Percentiles rank a stretch among this genome's conserved stretches.
Conservation (phyloP, 2,329 filamentous ascomycete species). For the Arthrobotrys conoides region DNA sequence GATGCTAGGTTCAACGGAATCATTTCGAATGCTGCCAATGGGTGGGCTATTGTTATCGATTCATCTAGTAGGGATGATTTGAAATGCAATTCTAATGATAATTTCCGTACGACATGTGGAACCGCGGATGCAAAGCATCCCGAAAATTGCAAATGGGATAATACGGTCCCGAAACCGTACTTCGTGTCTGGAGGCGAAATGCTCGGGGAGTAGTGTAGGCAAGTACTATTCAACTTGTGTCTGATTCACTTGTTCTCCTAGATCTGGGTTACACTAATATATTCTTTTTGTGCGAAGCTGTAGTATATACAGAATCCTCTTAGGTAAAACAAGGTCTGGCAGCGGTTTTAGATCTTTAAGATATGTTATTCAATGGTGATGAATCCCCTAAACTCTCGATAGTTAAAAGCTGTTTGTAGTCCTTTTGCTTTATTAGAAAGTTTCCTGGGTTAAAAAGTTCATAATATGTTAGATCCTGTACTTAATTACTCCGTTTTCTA, state of each 20-base stretch:
- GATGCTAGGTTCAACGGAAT: conserved; percentile 32
- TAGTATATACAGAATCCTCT: too few relatives aligned
- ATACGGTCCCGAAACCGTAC: not conserved
- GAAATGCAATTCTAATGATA: not conserved
- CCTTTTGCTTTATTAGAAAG: too few relatives aligned
- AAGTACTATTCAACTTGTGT: not conserved
- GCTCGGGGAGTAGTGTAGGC: not conserved
- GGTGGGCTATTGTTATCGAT: conserved; percentile 46
- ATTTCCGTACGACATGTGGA: not conserved
- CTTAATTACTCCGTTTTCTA: not conserved
- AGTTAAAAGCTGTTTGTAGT: too few relatives aligned
- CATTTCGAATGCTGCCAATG: conserved; percentile 5
- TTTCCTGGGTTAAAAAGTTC: too few relatives aligned
- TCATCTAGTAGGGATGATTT: not conserved
- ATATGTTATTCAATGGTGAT: too few relatives aligned
- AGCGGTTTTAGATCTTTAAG: too few relatives aligned
- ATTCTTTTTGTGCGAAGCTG: too few relatives aligned
- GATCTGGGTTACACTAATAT: not conserved
- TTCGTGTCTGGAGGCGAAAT: not conserved
- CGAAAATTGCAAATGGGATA: conserved; percentile 22
- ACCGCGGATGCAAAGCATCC: not conserved
- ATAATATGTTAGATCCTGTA: too few relatives aligned
- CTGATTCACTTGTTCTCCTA: not conserved
- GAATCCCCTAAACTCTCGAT: too few relatives aligned
- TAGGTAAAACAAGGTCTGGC: too few relatives aligned